A percentile compares a stretch with the other conserved stretches of the same genome.
Evolutionary conservation across 768 basidiomycete species (phyloP).

Genomic region (Xerocomellus amylosporus): DNA sequence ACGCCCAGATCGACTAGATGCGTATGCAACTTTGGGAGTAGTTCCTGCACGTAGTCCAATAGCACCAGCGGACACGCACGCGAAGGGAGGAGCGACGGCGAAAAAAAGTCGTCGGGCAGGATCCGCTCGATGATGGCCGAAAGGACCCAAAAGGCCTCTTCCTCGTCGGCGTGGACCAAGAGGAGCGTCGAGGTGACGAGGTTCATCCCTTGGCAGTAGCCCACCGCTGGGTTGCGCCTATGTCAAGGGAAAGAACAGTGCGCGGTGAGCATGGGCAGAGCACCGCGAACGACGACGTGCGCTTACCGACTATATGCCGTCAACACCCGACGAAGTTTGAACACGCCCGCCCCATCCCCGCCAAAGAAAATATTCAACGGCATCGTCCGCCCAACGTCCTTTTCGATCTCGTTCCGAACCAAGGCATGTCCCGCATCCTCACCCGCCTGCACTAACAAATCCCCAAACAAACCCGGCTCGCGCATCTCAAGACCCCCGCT

Average conservation of each 20-base stretch:
- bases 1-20: constrained; percentile 81
- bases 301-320: constrained; percentile 87
- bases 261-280: background rate
- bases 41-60: constrained; percentile 79
- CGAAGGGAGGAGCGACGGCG: constrained; percentile 86
- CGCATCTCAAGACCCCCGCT: constrained; percentile 89
- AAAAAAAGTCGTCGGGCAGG: constrained; percentile 91
- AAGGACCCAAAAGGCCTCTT: constrained; percentile 96
- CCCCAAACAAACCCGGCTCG: constrained; percentile 87
- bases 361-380: constrained; percentile 96
- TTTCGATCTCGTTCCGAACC: constrained; percentile 84
- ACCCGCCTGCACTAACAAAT: constrained; percentile 61
- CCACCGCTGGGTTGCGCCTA: constrained; percentile 89
- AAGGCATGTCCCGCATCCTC: constrained; percentile 43
- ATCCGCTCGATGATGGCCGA: constrained; percentile 84
- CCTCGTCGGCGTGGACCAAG: constrained; percentile 90
- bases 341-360: constrained; percentile 91
- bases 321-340: constrained; percentile 86
- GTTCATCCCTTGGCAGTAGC: constrained; percentile 96
- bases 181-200: constrained; percentile 92
- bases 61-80: constrained; percentile 92
- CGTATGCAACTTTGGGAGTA: constrained; percentile 66
- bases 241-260: no score
- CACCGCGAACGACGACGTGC: background rate
- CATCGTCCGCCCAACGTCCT: constrained; percentile 91